Percentiles rank a stretch among this genome's conserved stretches.
Evolutionary conservation across 2,329 filamentous ascomycete species (phyloP).

Genomic region (Elsinoe australis): DNA sequence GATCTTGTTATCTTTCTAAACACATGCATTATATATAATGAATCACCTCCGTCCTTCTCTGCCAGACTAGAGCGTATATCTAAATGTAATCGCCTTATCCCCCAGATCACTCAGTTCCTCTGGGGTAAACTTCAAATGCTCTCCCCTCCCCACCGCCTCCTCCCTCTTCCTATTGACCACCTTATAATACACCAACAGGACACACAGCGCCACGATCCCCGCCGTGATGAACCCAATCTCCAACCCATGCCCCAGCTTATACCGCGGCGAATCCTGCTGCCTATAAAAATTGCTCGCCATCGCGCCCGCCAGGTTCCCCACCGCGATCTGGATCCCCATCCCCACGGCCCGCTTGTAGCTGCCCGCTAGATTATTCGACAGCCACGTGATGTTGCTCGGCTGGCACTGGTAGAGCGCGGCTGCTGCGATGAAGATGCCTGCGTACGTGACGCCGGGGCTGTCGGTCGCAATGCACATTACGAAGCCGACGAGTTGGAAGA

Average conservation of each 20-base stretch:
- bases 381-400: constrained; percentile 39
- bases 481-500: constrained; percentile 25
- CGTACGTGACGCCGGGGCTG: constrained; percentile 24
- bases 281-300: constrained; percentile 69
- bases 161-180: constrained; percentile 52
- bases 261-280: constrained; percentile 41
- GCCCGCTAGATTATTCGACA: constrained; percentile 47
- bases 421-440: constrained; percentile 27
- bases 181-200: constrained; percentile 46
- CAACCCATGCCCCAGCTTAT: constrained; percentile 45
- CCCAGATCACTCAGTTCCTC: constrained; percentile 53
- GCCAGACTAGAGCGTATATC: constrained; percentile 53
- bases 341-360: constrained; percentile 47
- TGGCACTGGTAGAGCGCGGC: constrained; percentile 23
- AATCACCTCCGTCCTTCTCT: no score
- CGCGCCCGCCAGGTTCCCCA: constrained; percentile 47
- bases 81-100: constrained; percentile 55
- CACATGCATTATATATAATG: no score
- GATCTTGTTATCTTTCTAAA: no score
- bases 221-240: constrained; percentile 44
- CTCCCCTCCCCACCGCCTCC: constrained; percentile 30
- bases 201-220: constrained; percentile 38
- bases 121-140: constrained; percentile 36
- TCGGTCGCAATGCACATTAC: constrained; percentile 23
- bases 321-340: constrained; percentile 43